Evolutionary conservation across 192 early-diverging fungal species (phyloP), one percentile per base, ranked within the genome.

Genomic region (Dissophora ornata): DNA sequence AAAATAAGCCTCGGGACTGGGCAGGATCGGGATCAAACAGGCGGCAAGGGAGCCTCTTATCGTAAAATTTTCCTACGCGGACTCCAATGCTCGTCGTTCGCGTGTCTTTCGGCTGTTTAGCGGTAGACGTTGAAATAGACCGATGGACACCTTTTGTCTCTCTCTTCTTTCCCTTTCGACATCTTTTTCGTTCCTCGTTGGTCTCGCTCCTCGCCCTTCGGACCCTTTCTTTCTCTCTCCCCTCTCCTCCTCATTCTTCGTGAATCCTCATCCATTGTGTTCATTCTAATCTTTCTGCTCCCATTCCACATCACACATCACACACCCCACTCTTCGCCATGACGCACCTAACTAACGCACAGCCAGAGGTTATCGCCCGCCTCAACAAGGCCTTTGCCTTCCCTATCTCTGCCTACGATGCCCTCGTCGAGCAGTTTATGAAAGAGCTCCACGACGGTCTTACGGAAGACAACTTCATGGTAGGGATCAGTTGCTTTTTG

Each of bases 391-490:
- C 32, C 19, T 77, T 77, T 38, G 65, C 64, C 19, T 62, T 77
- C 29, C 73, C 73, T 28, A 67, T 62, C 49, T 54, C 63, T 42
- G 64, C 73, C 7, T 67, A 67, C 34, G 73, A 62, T 16, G 65
- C 10, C 34, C 54, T 77, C 10, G 73, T 77, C 15, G 59, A 65
- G 4, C 73, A 77, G 22, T 77, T 77, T 33, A 77, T 65, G 29
- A 47, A 25, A 1, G 73, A 77, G 36, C 57, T 77, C 11, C 28
- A 57, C 16, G 64, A 77, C 18, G 73, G 73, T 29, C 64, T 77
- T 6, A 2, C 16, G 2, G 19, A 51, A 24, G 65, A 77, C 18
- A 41, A 56, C 7, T 15, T 9, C 9, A 77, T 77, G 73, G 71
- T 75, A 67, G 6, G 6, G 26, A 24, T n/a, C n/a, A n/a, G n/a